phyloP scores from a whole-genome alignment of 306 rosid genomes.

The Rubus parviflorus region DNA sequence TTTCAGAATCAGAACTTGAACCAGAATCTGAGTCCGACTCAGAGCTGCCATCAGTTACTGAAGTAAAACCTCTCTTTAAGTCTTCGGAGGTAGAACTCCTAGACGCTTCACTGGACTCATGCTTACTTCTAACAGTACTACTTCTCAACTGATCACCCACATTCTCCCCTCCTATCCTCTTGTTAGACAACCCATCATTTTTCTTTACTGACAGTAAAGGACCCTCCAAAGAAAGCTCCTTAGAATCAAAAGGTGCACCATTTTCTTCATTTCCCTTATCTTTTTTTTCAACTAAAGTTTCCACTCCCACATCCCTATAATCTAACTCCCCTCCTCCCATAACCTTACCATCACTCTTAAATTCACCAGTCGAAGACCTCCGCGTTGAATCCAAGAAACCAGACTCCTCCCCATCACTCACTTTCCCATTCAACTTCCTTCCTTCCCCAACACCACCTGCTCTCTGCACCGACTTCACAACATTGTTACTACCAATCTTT shows the following conservation, averaged over 20 bases:
- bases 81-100: slow-evolving; percentile 60
- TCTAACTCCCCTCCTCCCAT: slow-evolving; percentile 31
- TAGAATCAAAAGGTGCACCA: slow-evolving; percentile 25
- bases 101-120: slow-evolving; percentile 36
- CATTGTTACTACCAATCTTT: slow-evolving; percentile 33
- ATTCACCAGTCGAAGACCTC: slow-evolving; percentile 44
- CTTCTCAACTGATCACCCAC: slow-evolving; percentile 41
- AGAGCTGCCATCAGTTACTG: slow-evolving; percentile 65
- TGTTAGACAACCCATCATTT: slow-evolving; percentile 32
- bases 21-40: slow-evolving; percentile 71
- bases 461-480: slow-evolving; percentile 36
- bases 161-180: slow-evolving; percentile 35
- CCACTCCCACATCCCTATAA: slow-evolving; percentile 34
- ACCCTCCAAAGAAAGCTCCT: slow-evolving; percentile 36
- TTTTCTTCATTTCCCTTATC: slow-evolving; percentile 41
- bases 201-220: slow-evolving; percentile 27
- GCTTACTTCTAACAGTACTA: slow-evolving; percentile 43
- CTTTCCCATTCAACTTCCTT: slow-evolving; percentile 55
- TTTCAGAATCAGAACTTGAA: slow-evolving; percentile 81
- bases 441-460: slow-evolving; percentile 32
- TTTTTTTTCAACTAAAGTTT: slow-evolving; percentile 28
- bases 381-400: slow-evolving; percentile 41
- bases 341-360: slow-evolving; percentile 42
- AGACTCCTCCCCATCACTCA: slow-evolving; percentile 60
- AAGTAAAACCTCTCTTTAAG: slow-evolving; percentile 49